Percentiles rank a stretch among this genome's conserved stretches.
Evolutionary conservation across 257 asterid genomes (phyloP).

Genomic region (Solanum tarapatanum): DNA sequence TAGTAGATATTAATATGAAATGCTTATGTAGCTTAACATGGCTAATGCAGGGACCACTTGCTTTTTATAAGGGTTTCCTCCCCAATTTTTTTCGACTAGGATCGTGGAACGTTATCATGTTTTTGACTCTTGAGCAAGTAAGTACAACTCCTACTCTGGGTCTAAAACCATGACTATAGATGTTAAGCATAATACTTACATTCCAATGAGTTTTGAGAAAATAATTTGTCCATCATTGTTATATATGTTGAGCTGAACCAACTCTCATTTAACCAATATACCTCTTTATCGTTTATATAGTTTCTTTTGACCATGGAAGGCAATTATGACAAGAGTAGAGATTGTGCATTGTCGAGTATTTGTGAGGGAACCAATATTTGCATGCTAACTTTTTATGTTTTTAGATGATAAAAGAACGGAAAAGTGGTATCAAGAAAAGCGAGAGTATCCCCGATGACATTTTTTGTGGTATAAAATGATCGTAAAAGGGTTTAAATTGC

Average conservation of each 20-base stretch:
- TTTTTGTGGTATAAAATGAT: neutral
- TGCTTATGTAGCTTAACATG: neutral
- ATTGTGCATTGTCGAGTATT: neutral
- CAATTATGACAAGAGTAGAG: neutral
- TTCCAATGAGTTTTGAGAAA: neutral
- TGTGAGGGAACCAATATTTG: neutral
- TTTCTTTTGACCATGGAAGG: neutral
- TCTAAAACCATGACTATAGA: neutral
- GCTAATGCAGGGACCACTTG: slow-evolving; percentile 51
- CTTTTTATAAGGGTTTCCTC: slow-evolving; percentile 84
- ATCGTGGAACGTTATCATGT: slow-evolving; percentile 81
- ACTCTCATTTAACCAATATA: neutral
- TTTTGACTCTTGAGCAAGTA: slow-evolving; percentile 69
- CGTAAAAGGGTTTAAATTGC: neutral
- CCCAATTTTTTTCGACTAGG: slow-evolving; percentile 79
- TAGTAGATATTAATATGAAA: neutral
- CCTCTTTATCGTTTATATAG: neutral
- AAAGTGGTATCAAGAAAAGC: neutral
- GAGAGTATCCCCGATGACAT: neutral
- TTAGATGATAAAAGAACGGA: neutral
- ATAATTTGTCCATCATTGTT: neutral
- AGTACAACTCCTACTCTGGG: slow-evolving; percentile 15
- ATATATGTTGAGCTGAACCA: neutral
- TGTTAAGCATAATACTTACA: neutral
- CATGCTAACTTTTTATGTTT: neutral